Percentiles rank a stretch among this genome's conserved stretches.
phyloP scores from a whole-genome alignment of 768 basidiomycete genomes.

The Hypholoma fasciculare region DNA sequence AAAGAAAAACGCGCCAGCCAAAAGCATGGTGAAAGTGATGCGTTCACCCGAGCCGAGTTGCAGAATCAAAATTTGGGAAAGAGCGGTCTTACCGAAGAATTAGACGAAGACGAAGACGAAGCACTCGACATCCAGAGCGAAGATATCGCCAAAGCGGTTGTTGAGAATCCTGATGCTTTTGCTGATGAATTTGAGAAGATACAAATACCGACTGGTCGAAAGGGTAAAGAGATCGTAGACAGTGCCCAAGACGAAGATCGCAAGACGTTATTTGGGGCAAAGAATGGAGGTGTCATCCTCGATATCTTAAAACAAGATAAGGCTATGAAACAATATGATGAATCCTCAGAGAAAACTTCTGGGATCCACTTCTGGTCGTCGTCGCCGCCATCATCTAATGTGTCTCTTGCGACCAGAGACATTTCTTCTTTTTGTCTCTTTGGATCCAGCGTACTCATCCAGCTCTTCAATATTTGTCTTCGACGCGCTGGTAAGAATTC shows the following conservation, averaged over 20 bases:
- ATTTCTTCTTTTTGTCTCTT: slow-evolving; percentile 14
- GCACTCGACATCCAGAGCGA: slow-evolving; percentile 1
- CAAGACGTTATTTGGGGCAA: slow-evolving; percentile 38
- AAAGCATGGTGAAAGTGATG: slow-evolving; percentile 40
- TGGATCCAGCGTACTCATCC: slow-evolving; percentile 21
- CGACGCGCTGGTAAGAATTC: slow-evolving; percentile 18
- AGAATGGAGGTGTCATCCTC: slow-evolving; percentile 41
- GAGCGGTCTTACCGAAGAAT: slow-evolving; percentile 15
- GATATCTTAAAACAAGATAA: slow-evolving; percentile 45
- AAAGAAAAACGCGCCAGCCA: slow-evolving; percentile 49
- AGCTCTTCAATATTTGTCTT: slow-evolving; percentile 27
- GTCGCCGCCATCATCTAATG: slow-evolving; percentile 1
- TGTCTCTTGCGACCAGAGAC: slow-evolving; percentile 7
- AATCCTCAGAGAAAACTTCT: slow-evolving; percentile 7
- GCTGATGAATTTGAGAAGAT: not conserved
- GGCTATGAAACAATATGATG: slow-evolving; percentile 18
- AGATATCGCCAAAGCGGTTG: slow-evolving; percentile 1
- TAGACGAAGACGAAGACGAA: slow-evolving; percentile 18
- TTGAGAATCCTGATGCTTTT: slow-evolving; percentile 2
- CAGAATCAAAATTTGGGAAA: slow-evolving; percentile 20
- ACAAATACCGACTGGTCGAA: not conserved
- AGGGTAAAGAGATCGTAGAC: not conserved
- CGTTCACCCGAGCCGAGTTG: slow-evolving; percentile 46
- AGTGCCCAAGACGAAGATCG: slow-evolving; percentile 28
- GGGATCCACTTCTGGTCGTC: slow-evolving; percentile 19